Base-by-base conservation (phyloP, 164 flowering plant species). In the Vitis rupestris region DNA sequence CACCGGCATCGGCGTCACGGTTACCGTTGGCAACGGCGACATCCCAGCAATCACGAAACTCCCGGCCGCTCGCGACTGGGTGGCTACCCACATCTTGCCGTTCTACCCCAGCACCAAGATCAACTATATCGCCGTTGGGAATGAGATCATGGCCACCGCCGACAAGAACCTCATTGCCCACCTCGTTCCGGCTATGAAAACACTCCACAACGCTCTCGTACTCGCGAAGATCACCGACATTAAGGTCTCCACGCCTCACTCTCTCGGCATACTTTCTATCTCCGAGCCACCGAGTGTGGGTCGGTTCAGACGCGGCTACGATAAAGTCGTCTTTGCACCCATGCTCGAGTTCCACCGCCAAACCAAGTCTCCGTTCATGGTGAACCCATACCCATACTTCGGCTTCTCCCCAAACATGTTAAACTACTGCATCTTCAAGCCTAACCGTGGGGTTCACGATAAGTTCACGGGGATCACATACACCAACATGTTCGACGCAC, bases 371-470 rank as follows among this genome's bases (percentile, higher is more conserved):
- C 86, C 93, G 0, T 87, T 92, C 73, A 79, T 89, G 87, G 81
- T 92, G 1, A 89, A 90, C 79, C 97, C 97, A 0, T 94, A 94
- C 69, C 97, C 97, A 0, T 94, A 87, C 71, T 94, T 94, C 66
- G 86, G 82, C 9, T 85, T 63, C 72, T 50, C 70, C 9, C 79
- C 85, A 0, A 63, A 71, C 3, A 81, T 78, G 3, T 66, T 74
- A 6, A 70, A 85, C 67, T 92, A 79, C 78, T 82, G 84, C 0
- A 69, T 86, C 4, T 94, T 92, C 85, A 74, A 75, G 66, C 81
- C 71, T 2, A 87, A 86, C 75, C 48, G 68, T 0, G 97, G 95
- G 0, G 50, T 80, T 1, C 50, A 17, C 30, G 98, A 94, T 74
- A 48, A 49, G 27, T 56, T 5, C 62, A 84, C 88, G 1, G 59